Base-by-base conservation (phyloP, 345 rosid genomes). In the Syzygium aromaticum region DNA sequence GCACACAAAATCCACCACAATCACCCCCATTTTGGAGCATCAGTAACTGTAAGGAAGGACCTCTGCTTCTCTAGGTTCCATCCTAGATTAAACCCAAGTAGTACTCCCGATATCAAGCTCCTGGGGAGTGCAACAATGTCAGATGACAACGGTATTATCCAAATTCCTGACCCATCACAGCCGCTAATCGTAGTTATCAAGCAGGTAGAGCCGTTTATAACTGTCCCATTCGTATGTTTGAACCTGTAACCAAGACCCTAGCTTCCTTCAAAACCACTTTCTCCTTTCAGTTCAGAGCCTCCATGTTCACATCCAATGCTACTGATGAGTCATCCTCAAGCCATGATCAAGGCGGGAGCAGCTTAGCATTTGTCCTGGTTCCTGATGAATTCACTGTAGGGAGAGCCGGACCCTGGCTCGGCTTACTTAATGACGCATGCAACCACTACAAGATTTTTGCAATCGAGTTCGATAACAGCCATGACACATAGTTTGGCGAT, bases 361-460 rank as follows among this genome's bases (percentile, higher is more conserved):
- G 88, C 43, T 59, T 89, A 21, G 88, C 88, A 40, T 87, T 89
- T 57, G 84, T 85, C 17, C 64, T 89, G 12, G 90, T 28, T 53
- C 54, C 87, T 13, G 90, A 89, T 78, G 88, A 89, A 86, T 89
- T 89, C 87, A 87, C 90, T 12, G 87, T 89, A 22, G 90, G 90
- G 51, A 89, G 87, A 80, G 51, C 77, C 8, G 88, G 77, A 17
- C 87, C 88, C 1, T 78, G 90, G 90, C 10, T 89, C 8, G 88
- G 90, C 88, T 33, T 67, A 3, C 25, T 0, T 67, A 17, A 67
- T 33, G 80, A 67, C 25, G 11, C 80, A 67, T 67, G 80, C 2
- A 13, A 19, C 23, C 80, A 17, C 46, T 67, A 40, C 80, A 67
- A 33, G 46, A 33, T 67, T 33, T 67, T 67, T 2, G 7, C 80